Evolutionary conservation across 345 rosid species (phyloP), one percentile per base, ranked within the genome.

Genomic region (Moricandia arvensis): DNA sequence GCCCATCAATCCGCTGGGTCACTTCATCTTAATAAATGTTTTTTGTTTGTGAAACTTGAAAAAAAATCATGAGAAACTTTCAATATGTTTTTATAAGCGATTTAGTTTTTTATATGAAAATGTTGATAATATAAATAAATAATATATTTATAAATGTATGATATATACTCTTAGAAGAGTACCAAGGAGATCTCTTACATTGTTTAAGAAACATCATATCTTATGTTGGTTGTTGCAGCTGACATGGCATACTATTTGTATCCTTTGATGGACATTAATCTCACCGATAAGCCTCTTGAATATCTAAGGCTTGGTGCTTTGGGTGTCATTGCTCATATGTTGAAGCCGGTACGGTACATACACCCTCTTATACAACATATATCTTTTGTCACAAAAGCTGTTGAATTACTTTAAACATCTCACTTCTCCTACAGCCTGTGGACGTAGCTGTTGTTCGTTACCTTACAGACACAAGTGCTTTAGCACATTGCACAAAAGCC

Each of bases 141-240:
- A 41, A 12, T 13, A 43, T 47, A 7, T 2, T 35, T 7, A 45
- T 30, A 53, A 21, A 63, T 55, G 49, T 10, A 34, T 2, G 2
- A 21, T 21, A 34, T 41, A 41, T 43, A 43, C 51, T 43, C 16
- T 43, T 43, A 12, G 49, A 12, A 43, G 49, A 43, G 49, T 43
- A 43, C 4, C 49, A 13, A 43, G 15, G 49, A 43, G 16, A 13
- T 43, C 49, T 43, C 49, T 43, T 66, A 11, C 73, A 58, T 26
- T 31, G 17, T 59, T 7, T 67, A 59, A 33, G 55, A 61, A 35
- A 16, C 34, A 29, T 51, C 47, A 8, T 29, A 12, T 27, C 58
- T 69, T 77, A n/a, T 67, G 7, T 67, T 66, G 67, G 57, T 78
- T 59, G 35, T 54, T 75, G 85, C 79, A 90, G 96, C 87, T 72